A percentile compares a stretch with the other conserved stretches of the same genome.
Evolutionary conservation across 1,284 basidiomycete species (phyloP).

Genomic region (Leucoagaricus sp.): DNA sequence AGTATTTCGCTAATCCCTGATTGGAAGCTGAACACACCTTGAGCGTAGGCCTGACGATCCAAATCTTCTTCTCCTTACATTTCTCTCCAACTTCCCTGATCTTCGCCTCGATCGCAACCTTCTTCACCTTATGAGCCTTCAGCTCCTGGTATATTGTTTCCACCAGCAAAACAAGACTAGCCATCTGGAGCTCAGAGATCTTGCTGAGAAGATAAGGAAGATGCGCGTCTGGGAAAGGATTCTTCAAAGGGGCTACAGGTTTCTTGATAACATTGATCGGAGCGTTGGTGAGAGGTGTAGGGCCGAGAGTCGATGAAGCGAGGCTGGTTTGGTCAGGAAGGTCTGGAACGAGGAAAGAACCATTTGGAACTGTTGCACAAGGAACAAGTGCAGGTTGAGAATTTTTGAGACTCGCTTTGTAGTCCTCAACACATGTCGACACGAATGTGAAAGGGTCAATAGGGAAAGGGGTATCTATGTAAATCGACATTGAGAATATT

Average conservation of each 20-base stretch:
- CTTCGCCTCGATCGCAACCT: conserved; percentile 80
- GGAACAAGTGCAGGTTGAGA: conserved; percentile 17
- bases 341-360: conserved; percentile 40
- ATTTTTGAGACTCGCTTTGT: conserved; percentile 27
- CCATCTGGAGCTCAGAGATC: conserved; percentile 55
- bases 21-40: conserved; percentile 15
- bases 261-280: conserved; percentile 28
- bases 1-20: background rate
- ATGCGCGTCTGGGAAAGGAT: conserved; percentile 66
- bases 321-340: conserved; percentile 32
- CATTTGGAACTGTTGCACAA: conserved; percentile 19
- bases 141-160: conserved; percentile 74
- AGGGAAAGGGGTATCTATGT: conserved; percentile 67
- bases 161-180: conserved; percentile 64
- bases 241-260: conserved; percentile 45
- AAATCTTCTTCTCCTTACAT: conserved; percentile 66
- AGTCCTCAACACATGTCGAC: conserved; percentile 47
- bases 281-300: conserved; percentile 6
- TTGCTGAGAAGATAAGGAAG: conserved; percentile 58
- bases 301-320: conserved; percentile 15
- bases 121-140: conserved; percentile 67
- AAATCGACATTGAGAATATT: background rate
- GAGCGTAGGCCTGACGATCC: conserved; percentile 57
- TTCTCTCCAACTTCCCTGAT: conserved; percentile 74
- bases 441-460: conserved; percentile 80